Evolutionary conservation across 2,329 filamentous ascomycete genomes (phyloP).

Genomic region (Claviceps spartinae): DNA sequence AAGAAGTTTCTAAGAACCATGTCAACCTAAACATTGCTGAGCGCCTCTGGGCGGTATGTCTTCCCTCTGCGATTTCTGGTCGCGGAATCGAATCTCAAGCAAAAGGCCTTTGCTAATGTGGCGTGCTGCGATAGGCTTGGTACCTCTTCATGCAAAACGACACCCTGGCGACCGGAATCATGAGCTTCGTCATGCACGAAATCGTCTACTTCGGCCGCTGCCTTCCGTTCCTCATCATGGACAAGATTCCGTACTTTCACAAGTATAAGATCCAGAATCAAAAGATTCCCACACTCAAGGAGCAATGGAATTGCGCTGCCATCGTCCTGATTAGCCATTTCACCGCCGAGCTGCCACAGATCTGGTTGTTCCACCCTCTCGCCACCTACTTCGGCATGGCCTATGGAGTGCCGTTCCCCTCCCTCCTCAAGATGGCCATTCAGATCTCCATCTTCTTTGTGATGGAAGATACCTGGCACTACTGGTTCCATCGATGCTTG

Average conservation of each 20-base stretch:
- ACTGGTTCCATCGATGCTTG: conserved; percentile 85
- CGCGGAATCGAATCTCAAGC: not conserved
- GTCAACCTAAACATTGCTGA: conserved; percentile 76
- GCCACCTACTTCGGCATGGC: conserved; percentile 84
- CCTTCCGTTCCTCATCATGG: conserved; percentile 86
- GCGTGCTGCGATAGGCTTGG: conserved; percentile 47
- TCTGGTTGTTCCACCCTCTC: conserved; percentile 97
- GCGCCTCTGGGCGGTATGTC: conserved; percentile 70
- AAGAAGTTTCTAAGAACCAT: conserved; percentile 59
- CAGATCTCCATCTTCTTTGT: conserved; percentile 93
- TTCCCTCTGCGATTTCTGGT: conserved; percentile 4
- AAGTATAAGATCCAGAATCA: conserved; percentile 85
- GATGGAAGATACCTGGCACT: conserved; percentile 95
- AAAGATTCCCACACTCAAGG: conserved; percentile 83
- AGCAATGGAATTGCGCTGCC: conserved; percentile 89
- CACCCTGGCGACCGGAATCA: conserved; percentile 86
- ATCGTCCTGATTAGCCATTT: conserved; percentile 92
- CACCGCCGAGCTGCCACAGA: conserved; percentile 94
- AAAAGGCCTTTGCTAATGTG: conserved; percentile 1
- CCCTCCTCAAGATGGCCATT: conserved; percentile 70
- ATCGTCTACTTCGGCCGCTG: conserved; percentile 83
- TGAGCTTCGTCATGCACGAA: conserved; percentile 96
- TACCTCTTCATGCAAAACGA: conserved; percentile 98
- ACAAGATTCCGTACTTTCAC: conserved; percentile 73
- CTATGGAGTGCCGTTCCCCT: conserved; percentile 80